These are phyloP conservation scores for Gamsiella multidivaricata DNA, from an alignment of 192 early-diverging fungal genomes.

Conservation along the genomic window DNA sequence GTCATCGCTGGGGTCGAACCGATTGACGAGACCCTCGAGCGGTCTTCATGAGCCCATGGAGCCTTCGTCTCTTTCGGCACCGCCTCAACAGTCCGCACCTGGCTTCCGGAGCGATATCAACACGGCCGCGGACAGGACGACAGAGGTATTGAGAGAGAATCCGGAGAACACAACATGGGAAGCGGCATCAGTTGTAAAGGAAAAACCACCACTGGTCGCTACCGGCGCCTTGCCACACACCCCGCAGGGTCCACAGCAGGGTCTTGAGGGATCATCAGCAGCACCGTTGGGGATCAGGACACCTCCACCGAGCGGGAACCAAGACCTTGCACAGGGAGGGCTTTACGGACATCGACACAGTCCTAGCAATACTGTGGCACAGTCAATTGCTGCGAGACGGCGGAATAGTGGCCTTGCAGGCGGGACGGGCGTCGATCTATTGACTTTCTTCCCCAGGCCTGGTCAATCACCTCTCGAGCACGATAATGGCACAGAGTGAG, in stretches of 20 bases:
- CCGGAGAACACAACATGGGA: no score
- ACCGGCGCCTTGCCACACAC: neutral
- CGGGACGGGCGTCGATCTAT: constrained; percentile 9
- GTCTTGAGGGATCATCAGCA: no score
- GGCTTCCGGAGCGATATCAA: no score
- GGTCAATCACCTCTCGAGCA: neutral
- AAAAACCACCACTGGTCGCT: no score
- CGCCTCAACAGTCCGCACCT: no score
- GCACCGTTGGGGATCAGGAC: constrained; percentile 14
- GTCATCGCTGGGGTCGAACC: neutral
- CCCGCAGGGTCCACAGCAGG: neutral
- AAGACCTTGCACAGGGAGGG: neutral
- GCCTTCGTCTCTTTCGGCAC: no score
- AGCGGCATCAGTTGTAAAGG: no score
- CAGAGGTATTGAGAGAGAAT: no score
- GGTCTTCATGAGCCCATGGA: no score
- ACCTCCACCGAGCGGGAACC: constrained; percentile 28
- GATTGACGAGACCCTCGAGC: neutral
- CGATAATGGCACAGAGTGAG: neutral
- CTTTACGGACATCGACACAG: neutral
- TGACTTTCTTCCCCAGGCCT: constrained; percentile 4
- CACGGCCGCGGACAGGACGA: no score
- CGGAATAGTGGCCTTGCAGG: constrained; percentile 20
- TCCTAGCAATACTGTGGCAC: neutral
- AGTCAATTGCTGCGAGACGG: constrained; percentile 17